Evolutionary conservation across 75 land plant genomes (phyloP).

Genomic region (Adiantum capillusveneris): DNA sequence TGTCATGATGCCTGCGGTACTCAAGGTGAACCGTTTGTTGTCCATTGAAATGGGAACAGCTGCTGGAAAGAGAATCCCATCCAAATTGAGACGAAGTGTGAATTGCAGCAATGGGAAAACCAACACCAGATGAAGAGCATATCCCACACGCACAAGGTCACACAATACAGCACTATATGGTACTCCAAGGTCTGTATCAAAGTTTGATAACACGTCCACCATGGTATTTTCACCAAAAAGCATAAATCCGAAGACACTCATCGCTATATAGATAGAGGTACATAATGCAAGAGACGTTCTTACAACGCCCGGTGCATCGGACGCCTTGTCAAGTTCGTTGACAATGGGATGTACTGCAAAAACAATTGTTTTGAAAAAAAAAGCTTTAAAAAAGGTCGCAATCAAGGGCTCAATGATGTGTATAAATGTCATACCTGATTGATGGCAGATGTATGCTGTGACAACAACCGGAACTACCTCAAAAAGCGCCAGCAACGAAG

Average conservation of each 20-base stretch:
- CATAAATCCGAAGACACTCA: constrained; percentile 77
- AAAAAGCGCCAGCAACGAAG: constrained; percentile 74
- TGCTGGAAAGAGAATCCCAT: constrained; percentile 31
- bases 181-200: constrained; percentile 84
- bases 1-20: constrained; percentile 19
- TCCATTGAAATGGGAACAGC: constrained; percentile 16
- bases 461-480: constrained; percentile 78
- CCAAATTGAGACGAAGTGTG: constrained; percentile 37
- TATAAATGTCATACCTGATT: constrained; percentile 44
- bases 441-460: constrained; percentile 95
- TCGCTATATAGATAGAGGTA: constrained; percentile 57
- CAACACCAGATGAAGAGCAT: constrained; percentile 41
- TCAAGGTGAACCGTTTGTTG: constrained; percentile 14
- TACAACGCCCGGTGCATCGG: constrained; percentile 45
- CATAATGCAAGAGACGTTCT: constrained; percentile 56
- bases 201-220: constrained; percentile 86
- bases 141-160: constrained; percentile 41
- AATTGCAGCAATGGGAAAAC: constrained; percentile 41
- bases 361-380: too few species aligned
- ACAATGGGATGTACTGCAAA: constrained; percentile 85
- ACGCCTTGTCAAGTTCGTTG: constrained; percentile 66
- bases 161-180: constrained; percentile 59
- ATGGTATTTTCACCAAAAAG: constrained; percentile 74
- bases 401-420: background rate
- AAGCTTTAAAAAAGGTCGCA: background rate